phyloP scores from a whole-genome alignment of 2,329 filamentous ascomycete species.

The Fonsecaea erecta region DNA sequence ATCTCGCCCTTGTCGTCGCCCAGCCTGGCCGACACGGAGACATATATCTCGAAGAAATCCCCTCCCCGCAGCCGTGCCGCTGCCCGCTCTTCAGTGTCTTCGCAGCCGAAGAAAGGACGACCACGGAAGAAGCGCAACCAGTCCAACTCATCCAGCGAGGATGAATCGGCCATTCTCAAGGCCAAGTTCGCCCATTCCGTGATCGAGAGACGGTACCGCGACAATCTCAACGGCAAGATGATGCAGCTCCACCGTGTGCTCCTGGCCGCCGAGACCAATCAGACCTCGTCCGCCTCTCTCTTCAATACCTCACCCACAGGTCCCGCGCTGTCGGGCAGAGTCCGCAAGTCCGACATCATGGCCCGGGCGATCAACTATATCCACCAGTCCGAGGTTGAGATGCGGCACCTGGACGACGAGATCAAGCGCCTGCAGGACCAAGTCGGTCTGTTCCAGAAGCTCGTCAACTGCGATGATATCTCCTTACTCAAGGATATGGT shows the following conservation, averaged over 20 bases:
- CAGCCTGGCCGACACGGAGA: neutral
- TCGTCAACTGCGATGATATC: constrained; percentile 23
- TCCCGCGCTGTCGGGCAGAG: constrained; percentile 1
- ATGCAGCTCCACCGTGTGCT: constrained; percentile 27
- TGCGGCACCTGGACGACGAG: constrained; percentile 21
- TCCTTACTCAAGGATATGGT: constrained; percentile 11
- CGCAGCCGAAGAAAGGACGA: neutral
- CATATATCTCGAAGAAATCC: neutral
- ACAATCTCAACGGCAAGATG: constrained; percentile 34
- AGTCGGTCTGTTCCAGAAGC: constrained; percentile 21
- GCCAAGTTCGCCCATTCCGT: constrained; percentile 29
- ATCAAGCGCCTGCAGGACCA: constrained; percentile 23
- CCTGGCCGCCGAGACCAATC: constrained; percentile 16
- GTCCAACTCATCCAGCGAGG: constrained; percentile 4
- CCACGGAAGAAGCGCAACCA: constrained; percentile 2
- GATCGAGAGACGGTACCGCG: constrained; percentile 32
- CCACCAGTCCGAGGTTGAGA: constrained; percentile 24
- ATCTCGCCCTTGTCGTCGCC: constrained; percentile 4
- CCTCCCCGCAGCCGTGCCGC: neutral
- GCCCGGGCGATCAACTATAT: constrained; percentile 31
- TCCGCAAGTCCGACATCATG: constrained; percentile 32
- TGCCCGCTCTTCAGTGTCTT: neutral
- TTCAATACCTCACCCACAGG: neutral
- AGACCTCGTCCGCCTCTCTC: neutral
- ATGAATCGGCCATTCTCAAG: constrained; percentile 15